A percentile compares a stretch with the other conserved stretches of the same genome.
phyloP scores from a whole-genome alignment of 768 basidiomycete genomes.

The Xerocomellus amylosporus region DNA sequence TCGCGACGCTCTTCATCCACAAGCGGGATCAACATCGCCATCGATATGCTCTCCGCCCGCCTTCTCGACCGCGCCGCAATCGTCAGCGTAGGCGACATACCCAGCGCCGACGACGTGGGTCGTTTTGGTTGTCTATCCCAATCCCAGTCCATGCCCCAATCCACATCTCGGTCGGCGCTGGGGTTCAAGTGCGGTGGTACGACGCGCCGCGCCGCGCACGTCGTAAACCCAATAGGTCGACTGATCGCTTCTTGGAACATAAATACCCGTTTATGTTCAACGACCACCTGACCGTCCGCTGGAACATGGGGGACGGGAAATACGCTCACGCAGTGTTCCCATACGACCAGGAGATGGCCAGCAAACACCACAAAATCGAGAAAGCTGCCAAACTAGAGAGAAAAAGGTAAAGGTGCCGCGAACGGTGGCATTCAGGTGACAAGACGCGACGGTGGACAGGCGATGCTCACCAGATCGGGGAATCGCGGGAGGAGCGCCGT shows the following conservation, averaged over 20 bases:
- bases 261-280: constrained; percentile 26
- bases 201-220: constrained; percentile 18
- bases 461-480: constrained; percentile 20
- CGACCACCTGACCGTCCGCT: constrained; percentile 15
- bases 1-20: neutral
- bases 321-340: constrained; percentile 29
- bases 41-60: constrained; percentile 11
- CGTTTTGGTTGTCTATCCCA: neutral
- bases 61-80: constrained; percentile 24
- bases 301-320: constrained; percentile 25
- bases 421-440: neutral
- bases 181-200: neutral
- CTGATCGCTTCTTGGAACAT: constrained; percentile 25
- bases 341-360: constrained; percentile 24
- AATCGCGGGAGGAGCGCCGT: constrained; percentile 24
- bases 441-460: neutral
- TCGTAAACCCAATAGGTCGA: constrained; percentile 27
- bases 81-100: constrained; percentile 18
- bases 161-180: neutral
- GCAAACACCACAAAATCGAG: constrained; percentile 27
- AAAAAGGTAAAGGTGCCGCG: neutral
- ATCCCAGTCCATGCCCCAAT: neutral
- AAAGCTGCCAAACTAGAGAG: constrained; percentile 22
- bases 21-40: constrained; percentile 27
- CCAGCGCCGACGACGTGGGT: neutral